Evolutionary conservation across 108 stramenopile genomes (phyloP), one percentile per base, ranked within the genome.

Genomic region (Heterococcus sp.): DNA sequence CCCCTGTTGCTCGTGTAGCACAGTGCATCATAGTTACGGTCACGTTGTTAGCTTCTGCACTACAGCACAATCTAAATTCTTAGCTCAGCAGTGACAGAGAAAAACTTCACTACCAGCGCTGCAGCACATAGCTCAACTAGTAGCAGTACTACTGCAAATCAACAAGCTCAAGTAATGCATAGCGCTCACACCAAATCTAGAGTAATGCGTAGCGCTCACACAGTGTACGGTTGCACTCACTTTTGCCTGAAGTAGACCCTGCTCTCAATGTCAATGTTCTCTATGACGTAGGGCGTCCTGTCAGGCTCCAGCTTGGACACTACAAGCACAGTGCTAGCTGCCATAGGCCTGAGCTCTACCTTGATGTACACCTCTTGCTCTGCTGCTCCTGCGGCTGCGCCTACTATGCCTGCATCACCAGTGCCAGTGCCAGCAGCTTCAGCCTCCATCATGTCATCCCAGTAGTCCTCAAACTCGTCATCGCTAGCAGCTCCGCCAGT

Each of bases 351-450:
- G 76, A 93, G 87, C 66, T 97, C 93, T n/a, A 94, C 94, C 35
- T 87, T 82, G 21, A 95, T 64, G 68, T 75, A 69, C 82, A 85
- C 33, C 76, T 81, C 83, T 36, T 76, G 66, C 27, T 71, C 70
- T 58, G 66, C 68, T 27, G 29, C 34, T 8, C 46, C 46, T 21
- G 46, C 46, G 46, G 8, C 14, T 21, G 46, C 21, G 46, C 46
- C 46, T 58, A 8, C 46, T 21, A 73, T 97, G 95, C 8, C 94
- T 95, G 27, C 95, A 95, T 71, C 93, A 92, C 5, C 96, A 95
- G 29, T 90, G 86, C 27, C 89, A 72, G 84, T 97, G 1, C 94
- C 94, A 40, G 91, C 73, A 65, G 91, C 86, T 75, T 97, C 96
- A 40, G 94, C 90, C 3, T 96, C 92, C 35, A 83, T 87, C 26